These are phyloP conservation scores for Boletus rubropictus DNA, from an alignment of 768 basidiomycete genomes.

Conservation along the genomic window DNA sequence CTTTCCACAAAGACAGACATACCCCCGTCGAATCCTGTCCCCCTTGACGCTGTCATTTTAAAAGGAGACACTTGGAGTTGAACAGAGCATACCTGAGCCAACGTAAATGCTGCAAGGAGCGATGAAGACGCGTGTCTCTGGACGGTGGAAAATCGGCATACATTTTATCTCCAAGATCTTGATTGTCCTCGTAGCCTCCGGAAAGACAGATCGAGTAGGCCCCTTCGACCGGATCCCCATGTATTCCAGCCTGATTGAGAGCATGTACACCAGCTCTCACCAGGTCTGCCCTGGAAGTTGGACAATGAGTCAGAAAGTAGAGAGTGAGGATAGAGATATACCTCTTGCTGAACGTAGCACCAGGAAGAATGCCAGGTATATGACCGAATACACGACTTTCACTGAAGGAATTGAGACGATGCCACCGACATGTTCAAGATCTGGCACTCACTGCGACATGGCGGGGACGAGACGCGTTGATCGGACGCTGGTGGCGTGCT, in stretches of 20 bases:
- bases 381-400: constrained; percentile 24
- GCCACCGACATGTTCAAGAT: too few relatives aligned
- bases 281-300: constrained; percentile 17
- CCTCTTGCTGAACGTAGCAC: constrained; percentile 21
- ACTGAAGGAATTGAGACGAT: constrained; percentile 2
- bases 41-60: constrained; percentile 7
- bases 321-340: background rate
- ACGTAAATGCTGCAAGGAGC: constrained; percentile 27
- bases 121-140: background rate
- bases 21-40: constrained; percentile 21
- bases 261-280: constrained; percentile 31
- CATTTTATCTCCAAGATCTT: constrained; percentile 35
- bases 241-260: constrained; percentile 34
- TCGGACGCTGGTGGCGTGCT: background rate
- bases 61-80: background rate
- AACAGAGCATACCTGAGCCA: constrained; percentile 25
- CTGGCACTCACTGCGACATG: constrained; percentile 17
- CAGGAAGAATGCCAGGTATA: constrained; percentile 22
- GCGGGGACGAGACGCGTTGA: constrained; percentile 11
- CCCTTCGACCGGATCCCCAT: constrained; percentile 29
- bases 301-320: background rate
- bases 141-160: constrained; percentile 16
- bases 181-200: constrained; percentile 39
- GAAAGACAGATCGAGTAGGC: constrained; percentile 41
- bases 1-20: background rate